Base-by-base conservation (phyloP, 495 filamentous ascomycete genomes). In the Aspergillus ostianus region DNA sequence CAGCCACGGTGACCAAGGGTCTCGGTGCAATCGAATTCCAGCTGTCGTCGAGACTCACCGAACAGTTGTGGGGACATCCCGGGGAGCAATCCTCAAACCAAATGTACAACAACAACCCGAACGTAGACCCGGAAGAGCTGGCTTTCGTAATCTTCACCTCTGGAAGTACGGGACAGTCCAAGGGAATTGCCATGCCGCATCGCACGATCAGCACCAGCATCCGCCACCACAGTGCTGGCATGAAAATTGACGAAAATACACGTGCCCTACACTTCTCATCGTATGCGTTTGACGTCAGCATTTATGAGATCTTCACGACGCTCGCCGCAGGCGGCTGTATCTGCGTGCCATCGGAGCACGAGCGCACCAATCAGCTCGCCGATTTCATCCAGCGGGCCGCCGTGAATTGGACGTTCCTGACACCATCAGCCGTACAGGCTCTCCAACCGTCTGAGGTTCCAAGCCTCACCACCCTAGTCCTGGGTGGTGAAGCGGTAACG, bases 261-360 rank as follows among this genome's bases (percentile, higher is more conserved):
- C 67, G 84, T 15, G 77, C 83, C 17, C 77, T 88, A 62, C 82
- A 87, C 53, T 78, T 87, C 52, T 79, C 83, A 0, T 81, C 82
- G 17, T 85, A 82, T 67, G 78, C 79, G n/a, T 84, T 85, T 49
- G 86, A 90, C 56, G 72, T 80, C 45, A 77, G 80, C 27, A 71
- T 86, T 12, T 62, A 70, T 2, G 83, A 87, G 53, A 77, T 85
- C 17, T 77, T 87, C 46, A 78, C 78, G 5, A 84, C 84, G 0
- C 63, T 87, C 3, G 49, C 55, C 12, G 53, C 53, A 10, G 75
- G 75, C 10, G 74, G 69, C 2, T 71, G 70, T 20, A 30, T 73
- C 9, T 78, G 74, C 55, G 62, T 78, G 2, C 73, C 75, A 5
- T 68, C 65, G 3, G 73, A 76, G 17, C 56, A 65, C 8, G 68